phyloP scores from a whole-genome alignment of 148 eudicot genomes.

The Heliamphora exappendiculata region DNA sequence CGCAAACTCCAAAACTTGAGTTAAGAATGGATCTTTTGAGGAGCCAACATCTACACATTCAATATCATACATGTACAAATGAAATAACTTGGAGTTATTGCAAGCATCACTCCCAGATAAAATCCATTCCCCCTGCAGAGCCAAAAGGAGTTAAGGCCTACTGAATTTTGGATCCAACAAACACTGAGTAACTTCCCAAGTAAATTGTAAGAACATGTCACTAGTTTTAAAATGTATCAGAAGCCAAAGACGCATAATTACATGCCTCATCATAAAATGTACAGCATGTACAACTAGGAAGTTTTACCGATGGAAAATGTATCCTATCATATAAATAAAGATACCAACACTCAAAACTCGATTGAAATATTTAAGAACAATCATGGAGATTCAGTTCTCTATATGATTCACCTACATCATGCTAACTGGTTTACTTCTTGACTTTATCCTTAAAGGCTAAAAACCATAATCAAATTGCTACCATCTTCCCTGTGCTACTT shows the following conservation, averaged over 20 bases:
- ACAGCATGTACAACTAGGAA: too few relatives aligned
- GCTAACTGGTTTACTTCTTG: background rate
- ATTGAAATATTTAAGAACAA: background rate
- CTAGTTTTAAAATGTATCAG: background rate
- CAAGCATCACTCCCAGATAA: constrained; percentile 60
- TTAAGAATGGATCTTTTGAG: constrained; percentile 69
- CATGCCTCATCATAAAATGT: background rate
- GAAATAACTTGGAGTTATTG: constrained; percentile 42
- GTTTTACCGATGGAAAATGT: background rate
- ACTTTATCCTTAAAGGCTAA: background rate
- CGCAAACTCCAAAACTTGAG: constrained; percentile 81
- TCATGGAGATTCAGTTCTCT: background rate
- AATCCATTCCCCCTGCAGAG: constrained; percentile 89
- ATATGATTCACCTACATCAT: background rate
- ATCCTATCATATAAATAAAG: background rate
- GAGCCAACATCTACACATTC: constrained; percentile 69
- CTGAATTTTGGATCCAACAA: background rate
- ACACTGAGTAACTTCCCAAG: background rate
- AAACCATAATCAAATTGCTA: background rate
- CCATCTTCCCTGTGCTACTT: background rate
- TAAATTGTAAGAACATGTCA: background rate
- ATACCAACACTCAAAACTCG: background rate
- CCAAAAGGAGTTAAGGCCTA: constrained; percentile 10
- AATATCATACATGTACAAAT: constrained; percentile 69
- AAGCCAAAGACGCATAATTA: background rate